phyloP scores from a whole-genome alignment of 2,329 filamentous ascomycete genomes.

The Cordyceps tenuipes region DNA sequence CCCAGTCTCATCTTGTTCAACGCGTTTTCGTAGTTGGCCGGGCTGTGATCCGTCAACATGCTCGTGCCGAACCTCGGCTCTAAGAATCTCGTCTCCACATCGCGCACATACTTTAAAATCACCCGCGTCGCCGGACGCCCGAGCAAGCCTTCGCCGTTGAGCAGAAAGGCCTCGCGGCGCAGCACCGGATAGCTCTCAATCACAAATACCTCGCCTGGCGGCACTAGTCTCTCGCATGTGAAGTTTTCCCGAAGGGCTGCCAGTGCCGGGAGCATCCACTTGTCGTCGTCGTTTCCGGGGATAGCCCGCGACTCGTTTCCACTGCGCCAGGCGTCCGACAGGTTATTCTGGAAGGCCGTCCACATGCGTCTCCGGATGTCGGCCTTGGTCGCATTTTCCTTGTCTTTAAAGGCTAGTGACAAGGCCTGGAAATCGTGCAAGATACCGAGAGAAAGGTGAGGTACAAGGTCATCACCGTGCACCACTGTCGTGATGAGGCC shows the following conservation, averaged over 20 bases:
- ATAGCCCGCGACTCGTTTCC: conserved; percentile 19
- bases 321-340: conserved; percentile 53
- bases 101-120: conserved; percentile 60
- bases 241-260: conserved; percentile 59
- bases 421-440: conserved; percentile 68
- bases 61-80: conserved; percentile 64
- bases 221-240: conserved; percentile 60
- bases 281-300: conserved; percentile 47
- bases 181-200: conserved; percentile 62
- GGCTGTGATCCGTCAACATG: conserved; percentile 70
- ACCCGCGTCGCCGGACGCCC: conserved; percentile 60
- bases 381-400: conserved; percentile 57
- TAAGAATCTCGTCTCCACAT: conserved; percentile 62
- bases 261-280: conserved; percentile 62
- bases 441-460: conserved; percentile 63
- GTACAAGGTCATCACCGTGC: conserved; percentile 66
- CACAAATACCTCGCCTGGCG: conserved; percentile 68
- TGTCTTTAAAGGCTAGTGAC: conserved; percentile 63
- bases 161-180: conserved; percentile 55
- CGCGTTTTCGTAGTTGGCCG: conserved; percentile 63
- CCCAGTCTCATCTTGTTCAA: conserved; percentile 51
- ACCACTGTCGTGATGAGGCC: conserved; percentile 68
- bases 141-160: conserved; percentile 38
- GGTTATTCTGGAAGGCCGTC: conserved; percentile 53
- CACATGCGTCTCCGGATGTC: conserved; percentile 61